A percentile compares a stretch with the other conserved stretches of the same genome.
Evolutionary conservation across 2,329 filamentous ascomycete species (phyloP).

Genomic region (Fusarium xyrophilum): DNA sequence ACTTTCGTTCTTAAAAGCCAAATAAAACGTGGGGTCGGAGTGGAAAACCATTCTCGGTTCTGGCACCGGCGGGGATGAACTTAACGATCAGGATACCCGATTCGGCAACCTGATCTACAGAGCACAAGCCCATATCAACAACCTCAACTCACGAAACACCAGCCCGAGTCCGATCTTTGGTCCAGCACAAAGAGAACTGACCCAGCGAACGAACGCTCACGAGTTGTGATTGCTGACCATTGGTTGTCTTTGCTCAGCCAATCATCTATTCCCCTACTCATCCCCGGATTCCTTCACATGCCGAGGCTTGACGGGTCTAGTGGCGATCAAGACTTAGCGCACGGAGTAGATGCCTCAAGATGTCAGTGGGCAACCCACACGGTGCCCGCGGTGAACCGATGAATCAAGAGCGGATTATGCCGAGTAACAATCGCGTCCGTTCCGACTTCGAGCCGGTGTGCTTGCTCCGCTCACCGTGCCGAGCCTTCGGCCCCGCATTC

Average conservation of each 20-base stretch:
- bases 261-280: conserved; percentile 2
- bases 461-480: conserved; percentile 1
- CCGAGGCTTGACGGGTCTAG: not conserved
- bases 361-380: not conserved
- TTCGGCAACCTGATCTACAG: conserved; percentile 16
- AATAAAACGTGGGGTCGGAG: not conserved
- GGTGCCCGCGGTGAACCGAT: conserved; percentile 22
- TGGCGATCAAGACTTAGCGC: conserved; percentile 3
- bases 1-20: not conserved
- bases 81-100: conserved; percentile 34
- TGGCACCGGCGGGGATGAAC: conserved; percentile 7
- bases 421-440: not conserved
- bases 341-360: not conserved
- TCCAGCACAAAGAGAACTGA: not conserved
- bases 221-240: not conserved
- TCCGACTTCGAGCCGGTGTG: too few species aligned
- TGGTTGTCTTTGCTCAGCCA: not conserved
- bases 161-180: not conserved
- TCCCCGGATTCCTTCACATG: conserved; percentile 23
- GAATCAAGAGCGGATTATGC: not conserved
- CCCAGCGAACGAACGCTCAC: not conserved
- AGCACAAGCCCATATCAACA: not conserved
- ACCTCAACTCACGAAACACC: not conserved
- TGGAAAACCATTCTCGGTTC: not conserved
- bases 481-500: conserved; percentile 28